Base-by-base conservation (phyloP, 768 basidiomycete genomes). In the Chalciporus sphaerocephalus region DNA sequence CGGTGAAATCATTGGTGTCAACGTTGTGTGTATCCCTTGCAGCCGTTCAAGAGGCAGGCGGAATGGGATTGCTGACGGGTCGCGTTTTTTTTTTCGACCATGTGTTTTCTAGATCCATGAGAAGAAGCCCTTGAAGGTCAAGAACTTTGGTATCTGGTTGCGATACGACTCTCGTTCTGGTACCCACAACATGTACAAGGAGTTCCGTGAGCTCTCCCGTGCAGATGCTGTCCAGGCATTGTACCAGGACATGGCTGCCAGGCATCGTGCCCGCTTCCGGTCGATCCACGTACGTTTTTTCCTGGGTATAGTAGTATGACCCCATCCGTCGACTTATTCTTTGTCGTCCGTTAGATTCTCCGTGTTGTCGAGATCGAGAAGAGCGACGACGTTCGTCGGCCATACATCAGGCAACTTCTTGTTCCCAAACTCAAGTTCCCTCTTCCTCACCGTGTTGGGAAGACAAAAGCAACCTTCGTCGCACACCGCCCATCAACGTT, bases 111-210 rank as follows among this genome's bases (percentile, higher is more conserved):
- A 97, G 94, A 97, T 98, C 67, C 82, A 87, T 66, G 95, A 98
- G 78, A 94, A 91, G 81, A 92, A 87, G 72, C 96, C 96, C 18
- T 67, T 96, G 70, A 94, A 94, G 75, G 88, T 97, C 71, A 98
- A 99, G 83, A 98, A 96, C 86, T 97, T 99, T 67, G 96, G 96
- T 57, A 90, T 99, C 74, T 98, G 96, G 96, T 73, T 99, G 68
- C 89, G 95, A 60, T 99, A 99, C 73, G 96, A 99, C 74, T 98
- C 95, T 44, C 92, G 95, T 60, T 96, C 94, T 41, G 96, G 96
- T 53, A 99, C 96, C 37, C 96, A 98, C 85, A 99, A 99, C 84
- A 95, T 97, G 93, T 96, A 96, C 88, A 94, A 94, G 82, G 88
- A 91, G 72, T 97, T 91, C 87, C 91, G 93, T 64, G 95, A 98